Evolutionary conservation across 331 rosid genomes (phyloP).

Genomic region (Pyrus hybrid): DNA sequence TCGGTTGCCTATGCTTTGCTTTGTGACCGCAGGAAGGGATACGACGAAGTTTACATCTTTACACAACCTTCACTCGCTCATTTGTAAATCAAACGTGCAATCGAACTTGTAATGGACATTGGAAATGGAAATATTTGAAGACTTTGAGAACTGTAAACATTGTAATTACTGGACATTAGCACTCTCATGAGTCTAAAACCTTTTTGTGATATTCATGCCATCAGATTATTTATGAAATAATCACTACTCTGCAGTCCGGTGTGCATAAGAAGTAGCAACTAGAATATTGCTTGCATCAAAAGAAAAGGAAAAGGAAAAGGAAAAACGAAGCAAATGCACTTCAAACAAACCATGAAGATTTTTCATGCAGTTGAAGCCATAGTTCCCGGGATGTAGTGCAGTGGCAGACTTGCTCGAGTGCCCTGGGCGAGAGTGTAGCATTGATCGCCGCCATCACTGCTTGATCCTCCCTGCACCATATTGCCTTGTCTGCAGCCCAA

Average conservation of each 20-base stretch:
- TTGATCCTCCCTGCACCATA: too few species aligned
- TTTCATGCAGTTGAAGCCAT: too few species aligned
- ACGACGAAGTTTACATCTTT: constrained; percentile 74
- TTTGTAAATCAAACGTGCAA: neutral
- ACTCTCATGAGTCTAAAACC: neutral
- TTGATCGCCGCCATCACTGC: too few species aligned
- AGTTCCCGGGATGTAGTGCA: too few species aligned
- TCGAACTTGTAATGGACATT: neutral
- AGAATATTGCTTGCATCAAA: too few species aligned
- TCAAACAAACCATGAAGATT: too few species aligned
- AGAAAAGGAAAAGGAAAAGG: too few species aligned
- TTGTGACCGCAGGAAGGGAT: constrained; percentile 55
- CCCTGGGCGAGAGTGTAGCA: too few species aligned
- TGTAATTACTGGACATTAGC: neutral
- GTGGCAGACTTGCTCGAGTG: rapidly evolving
- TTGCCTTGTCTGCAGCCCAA: too few species aligned
- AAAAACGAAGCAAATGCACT: too few species aligned
- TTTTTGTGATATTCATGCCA: neutral
- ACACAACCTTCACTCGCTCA: constrained; percentile 5
- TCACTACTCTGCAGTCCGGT: neutral
- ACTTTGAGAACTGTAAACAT: neutral
- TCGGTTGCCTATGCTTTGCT: neutral
- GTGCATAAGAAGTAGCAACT: too few species aligned
- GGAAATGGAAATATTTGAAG: neutral
- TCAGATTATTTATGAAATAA: neutral